These are phyloP conservation scores for Aegilops bicornis DNA, from an alignment of 176 grass and related monocot genomes.

Conservation along the genomic window DNA sequence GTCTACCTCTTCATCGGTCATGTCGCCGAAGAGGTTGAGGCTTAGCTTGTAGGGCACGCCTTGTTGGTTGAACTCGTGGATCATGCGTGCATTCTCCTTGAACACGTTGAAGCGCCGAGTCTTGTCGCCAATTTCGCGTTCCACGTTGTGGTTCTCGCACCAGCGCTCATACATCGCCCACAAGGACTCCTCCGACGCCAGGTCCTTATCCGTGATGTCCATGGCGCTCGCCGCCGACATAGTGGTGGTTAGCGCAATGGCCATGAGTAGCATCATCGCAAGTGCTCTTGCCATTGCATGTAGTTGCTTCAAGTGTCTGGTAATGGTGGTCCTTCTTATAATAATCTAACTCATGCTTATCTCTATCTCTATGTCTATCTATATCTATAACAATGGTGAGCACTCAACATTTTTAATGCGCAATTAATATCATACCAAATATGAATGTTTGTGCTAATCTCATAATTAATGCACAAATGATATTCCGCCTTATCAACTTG, in stretches of 20 bases:
- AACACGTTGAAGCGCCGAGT: conserved; percentile 44
- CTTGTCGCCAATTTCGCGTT: conserved; percentile 31
- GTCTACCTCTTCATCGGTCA: conserved; percentile 39
- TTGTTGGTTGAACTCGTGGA: conserved; percentile 36
- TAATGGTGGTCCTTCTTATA: no score
- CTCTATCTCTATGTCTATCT: no score
- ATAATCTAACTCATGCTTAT: no score
- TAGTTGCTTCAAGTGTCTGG: no score
- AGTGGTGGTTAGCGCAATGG: neutral
- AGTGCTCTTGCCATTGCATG: no score
- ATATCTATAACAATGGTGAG: no score
- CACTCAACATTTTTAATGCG: no score
- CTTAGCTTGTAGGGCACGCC: conserved; percentile 40
- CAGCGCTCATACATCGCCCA: conserved; percentile 46
- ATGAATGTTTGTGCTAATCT: no score
- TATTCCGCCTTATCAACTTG: no score
- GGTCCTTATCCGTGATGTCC: conserved; percentile 19
- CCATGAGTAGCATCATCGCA: neutral
- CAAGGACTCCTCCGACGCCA: conserved; percentile 42
- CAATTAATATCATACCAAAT: no score
- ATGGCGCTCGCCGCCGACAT: neutral
- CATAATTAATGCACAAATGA: no score
- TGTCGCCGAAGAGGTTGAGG: conserved; percentile 55
- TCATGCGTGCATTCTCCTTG: conserved; percentile 40
- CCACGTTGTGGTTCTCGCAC: conserved; percentile 25